Conservation (phyloP, 257 asterid species). For the Solanum sparsipilum region DNA sequence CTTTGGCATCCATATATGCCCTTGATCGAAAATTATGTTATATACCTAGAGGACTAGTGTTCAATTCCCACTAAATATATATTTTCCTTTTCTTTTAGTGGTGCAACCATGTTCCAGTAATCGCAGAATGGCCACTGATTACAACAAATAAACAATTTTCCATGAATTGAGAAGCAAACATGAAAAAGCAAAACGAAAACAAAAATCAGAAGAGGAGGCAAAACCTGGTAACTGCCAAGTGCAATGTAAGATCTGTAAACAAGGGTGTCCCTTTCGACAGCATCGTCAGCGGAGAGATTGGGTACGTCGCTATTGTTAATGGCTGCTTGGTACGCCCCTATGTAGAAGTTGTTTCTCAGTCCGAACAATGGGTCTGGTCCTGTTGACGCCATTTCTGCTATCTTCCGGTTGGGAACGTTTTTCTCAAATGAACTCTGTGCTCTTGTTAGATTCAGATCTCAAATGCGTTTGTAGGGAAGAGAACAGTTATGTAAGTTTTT, state of each 20-base stretch:
- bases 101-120: neutral
- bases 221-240: constrained; percentile 77
- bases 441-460: neutral
- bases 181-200: neutral
- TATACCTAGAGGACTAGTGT: neutral
- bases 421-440: neutral
- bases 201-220: neutral
- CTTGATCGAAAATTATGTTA: neutral
- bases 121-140: neutral
- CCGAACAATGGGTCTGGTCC: constrained; percentile 90
- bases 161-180: neutral
- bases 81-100: neutral
- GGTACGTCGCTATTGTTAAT: constrained; percentile 90
- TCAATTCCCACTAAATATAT: neutral
- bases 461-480: neutral
- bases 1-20: neutral
- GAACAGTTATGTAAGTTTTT: neutral
- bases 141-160: neutral
- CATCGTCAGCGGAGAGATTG: constrained; percentile 68
- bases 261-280: constrained; percentile 64
- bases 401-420: neutral
- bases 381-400: constrained; percentile 28
- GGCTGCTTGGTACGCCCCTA: constrained; percentile 95
- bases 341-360: constrained; percentile 73
- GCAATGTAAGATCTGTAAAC: constrained; percentile 90